Conservation (phyloP, 257 asterid species). For the Scutellaria baicalensis region DNA sequence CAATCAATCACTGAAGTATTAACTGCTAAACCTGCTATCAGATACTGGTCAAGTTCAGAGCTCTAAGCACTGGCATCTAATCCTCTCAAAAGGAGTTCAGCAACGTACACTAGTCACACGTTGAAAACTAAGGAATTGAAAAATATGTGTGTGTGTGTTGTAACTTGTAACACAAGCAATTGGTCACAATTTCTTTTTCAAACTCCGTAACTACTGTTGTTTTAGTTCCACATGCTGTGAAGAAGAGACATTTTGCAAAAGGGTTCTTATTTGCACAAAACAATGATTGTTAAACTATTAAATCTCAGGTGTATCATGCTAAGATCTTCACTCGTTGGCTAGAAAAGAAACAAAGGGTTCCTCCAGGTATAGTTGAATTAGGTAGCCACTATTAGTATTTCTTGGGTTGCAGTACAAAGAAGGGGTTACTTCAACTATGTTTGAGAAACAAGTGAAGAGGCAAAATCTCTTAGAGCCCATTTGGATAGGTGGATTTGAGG, state of each 20-base stretch:
- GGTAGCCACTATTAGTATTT: neutral
- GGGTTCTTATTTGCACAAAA: neutral
- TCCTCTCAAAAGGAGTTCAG: neutral
- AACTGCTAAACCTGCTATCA: conserved; percentile 48
- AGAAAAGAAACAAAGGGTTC: neutral
- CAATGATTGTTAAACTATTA: neutral
- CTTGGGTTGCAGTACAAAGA: too few relatives aligned
- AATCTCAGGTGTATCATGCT: neutral
- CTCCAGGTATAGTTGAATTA: neutral
- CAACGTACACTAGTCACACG: neutral
- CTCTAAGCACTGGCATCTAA: conserved; percentile 3
- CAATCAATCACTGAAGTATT: conserved; percentile 65
- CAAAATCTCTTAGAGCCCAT: too few relatives aligned
- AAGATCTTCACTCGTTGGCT: neutral
- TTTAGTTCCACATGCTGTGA: neutral
- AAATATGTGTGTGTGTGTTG: too few relatives aligned
- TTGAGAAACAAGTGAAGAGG: neutral
- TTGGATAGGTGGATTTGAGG: too few relatives aligned
- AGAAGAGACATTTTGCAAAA: neutral
- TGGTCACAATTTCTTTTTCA: neutral
- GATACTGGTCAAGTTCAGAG: conserved; percentile 12
- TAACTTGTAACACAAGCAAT: neutral
- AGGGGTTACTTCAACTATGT: neutral
- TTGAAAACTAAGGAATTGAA: neutral
- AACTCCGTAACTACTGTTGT: neutral